phyloP scores from a whole-genome alignment of 106 monocot species.

The Platanthera guangdongensis region DNA sequence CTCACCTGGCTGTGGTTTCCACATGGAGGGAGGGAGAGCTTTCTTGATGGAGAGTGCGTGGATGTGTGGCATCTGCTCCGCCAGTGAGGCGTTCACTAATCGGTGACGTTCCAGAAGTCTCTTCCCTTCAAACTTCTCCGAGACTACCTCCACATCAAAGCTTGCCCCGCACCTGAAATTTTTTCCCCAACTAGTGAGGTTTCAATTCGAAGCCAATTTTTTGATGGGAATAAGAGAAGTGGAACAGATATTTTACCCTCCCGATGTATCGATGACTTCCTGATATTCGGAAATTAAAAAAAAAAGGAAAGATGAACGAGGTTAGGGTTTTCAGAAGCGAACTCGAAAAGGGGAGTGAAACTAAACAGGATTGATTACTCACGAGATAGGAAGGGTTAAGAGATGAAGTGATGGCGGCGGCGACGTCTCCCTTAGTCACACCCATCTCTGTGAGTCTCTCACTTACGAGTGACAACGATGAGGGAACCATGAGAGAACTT shows the following conservation, averaged over 20 bases:
- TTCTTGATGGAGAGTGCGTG: conserved; percentile 97
- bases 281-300: conserved; percentile 12
- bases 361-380: not conserved
- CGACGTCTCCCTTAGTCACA: conserved; percentile 72
- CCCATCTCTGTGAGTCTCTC: conserved; percentile 32
- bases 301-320: conserved; percentile 4
- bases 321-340: conserved; percentile 20
- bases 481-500: too few species aligned
- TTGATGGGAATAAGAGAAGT: not conserved
- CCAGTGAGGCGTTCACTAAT: conserved; percentile 80
- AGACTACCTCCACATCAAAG: conserved; percentile 78
- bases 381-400: conserved; percentile 78
- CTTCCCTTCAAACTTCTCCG: conserved; percentile 94
- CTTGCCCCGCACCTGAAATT: conserved; percentile 71
- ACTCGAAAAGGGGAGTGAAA: not conserved
- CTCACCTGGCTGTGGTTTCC: conserved; percentile 31
- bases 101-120: conserved; percentile 89
- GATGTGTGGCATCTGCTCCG: conserved; percentile 68
- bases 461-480: not conserved
- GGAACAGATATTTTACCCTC: conserved; percentile 43
- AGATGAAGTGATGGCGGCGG: conserved; percentile 45
- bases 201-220: not conserved
- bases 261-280: conserved; percentile 81
- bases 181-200: not conserved
- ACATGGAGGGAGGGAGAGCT: conserved; percentile 70